Base-by-base conservation (phyloP, 345 rosid species). In the Luvunga scandens region DNA sequence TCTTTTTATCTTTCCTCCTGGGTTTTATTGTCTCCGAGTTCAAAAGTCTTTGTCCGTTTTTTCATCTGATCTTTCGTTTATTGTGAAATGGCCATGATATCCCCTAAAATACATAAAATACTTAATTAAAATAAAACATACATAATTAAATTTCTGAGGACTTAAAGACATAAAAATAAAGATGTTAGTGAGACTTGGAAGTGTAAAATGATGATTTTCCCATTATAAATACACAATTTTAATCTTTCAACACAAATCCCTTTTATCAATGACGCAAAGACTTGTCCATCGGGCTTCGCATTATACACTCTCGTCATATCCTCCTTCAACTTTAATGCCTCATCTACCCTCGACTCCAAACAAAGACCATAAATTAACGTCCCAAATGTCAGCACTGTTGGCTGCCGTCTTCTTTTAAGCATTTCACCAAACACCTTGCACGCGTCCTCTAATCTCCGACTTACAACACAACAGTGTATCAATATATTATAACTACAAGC, bases 401-500 rank as follows among this genome's bases (percentile, higher is more conserved):
- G 93, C 75, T 75, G 66, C 79, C 90, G 28, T 75, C 86, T 85
- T 72, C 82, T 95, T 59, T 75, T 82, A 5, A n/a, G 80, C 97
- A 92, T 93, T 84, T 85, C 94, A 68, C 84, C 90, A 71, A 92
- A 90, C 75, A 93, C 64, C 73, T 75, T 83, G 83, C 83, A 69
- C 0, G 94, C 97, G 67, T 81, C 87, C 75, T 85, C 91, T 9
- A 87, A 34, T 72, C 84, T 63, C 73, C 91, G 85, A 30, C 70
- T 73, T n/a, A 65, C 59, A 28, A 81, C 77, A 63, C 81, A 82
- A 8, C 85, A 88, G 28, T 82, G 75, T 57, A 95, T 91, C 87
- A 91, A 19, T 78, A 93, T 84, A 75, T 92, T 93, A 78, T 83
- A 95, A 61, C 94, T 95, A 69, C 98, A 93, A 56, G 90, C 85